A percentile compares a stretch with the other conserved stretches of the same genome.
These are phyloP conservation scores for Citrus trifoliata DNA, from an alignment of 345 rosid species.

Conservation along the genomic window DNA sequence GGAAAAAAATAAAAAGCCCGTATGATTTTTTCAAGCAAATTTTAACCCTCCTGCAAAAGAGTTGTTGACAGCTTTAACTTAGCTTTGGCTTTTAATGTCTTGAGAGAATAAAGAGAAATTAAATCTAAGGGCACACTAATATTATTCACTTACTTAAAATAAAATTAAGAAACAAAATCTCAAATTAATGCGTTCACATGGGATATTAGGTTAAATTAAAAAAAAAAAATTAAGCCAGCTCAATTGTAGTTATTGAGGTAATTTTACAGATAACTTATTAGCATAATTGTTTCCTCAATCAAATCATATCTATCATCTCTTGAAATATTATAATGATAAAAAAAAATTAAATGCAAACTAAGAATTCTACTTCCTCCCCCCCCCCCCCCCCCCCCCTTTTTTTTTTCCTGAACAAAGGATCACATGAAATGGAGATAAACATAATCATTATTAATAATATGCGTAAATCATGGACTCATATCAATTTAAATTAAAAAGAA, in stretches of 20 bases:
- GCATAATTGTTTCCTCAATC: not conserved
- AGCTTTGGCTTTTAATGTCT: not conserved
- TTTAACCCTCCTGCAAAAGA: not conserved
- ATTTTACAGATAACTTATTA: not conserved
- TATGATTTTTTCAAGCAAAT: not conserved
- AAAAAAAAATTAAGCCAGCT: not conserved
- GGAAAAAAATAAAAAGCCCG: not conserved
- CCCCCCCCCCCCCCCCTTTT: no score
- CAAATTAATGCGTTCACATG: not conserved
- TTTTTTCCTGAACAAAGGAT: no score
- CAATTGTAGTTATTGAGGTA: not conserved
- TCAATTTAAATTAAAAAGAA: no score
- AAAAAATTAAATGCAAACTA: no score
- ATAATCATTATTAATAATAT: no score
- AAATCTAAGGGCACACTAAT: not conserved
- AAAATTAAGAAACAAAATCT: not conserved
- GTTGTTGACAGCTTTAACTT: not conserved
- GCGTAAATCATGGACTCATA: no score
- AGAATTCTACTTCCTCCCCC: no score
- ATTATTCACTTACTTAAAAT: not conserved
- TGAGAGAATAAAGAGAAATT: not conserved
- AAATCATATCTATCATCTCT: not conserved
- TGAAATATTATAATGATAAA: no score
- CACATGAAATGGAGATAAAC: no score
- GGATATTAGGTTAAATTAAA: not conserved